phyloP scores from a whole-genome alignment of 2,329 filamentous ascomycete species.

The Diaporthe sp. region DNA sequence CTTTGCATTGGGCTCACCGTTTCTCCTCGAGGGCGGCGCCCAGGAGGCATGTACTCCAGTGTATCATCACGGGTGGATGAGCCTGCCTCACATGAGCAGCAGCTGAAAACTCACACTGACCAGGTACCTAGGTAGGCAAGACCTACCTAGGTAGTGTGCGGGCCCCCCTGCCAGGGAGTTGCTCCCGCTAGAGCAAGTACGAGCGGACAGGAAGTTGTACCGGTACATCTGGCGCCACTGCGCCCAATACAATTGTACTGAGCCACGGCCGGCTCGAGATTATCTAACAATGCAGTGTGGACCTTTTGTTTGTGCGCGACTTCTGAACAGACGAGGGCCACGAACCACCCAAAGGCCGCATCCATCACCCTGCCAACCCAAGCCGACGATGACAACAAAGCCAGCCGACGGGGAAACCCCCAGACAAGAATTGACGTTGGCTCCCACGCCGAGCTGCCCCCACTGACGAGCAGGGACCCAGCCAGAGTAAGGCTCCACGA shows the following conservation, averaged over 20 bases:
- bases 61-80: constrained; percentile 17
- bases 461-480: not conserved
- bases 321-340: not conserved
- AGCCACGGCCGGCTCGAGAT: not conserved
- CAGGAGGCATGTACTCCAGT: not conserved
- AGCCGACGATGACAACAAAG: constrained; percentile 8
- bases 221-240: constrained; percentile 8
- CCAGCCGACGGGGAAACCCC: not conserved
- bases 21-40: not conserved
- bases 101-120: not conserved
- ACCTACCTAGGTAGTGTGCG: not conserved
- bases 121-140: not conserved
- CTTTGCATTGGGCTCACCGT: constrained; percentile 8
- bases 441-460: not conserved
- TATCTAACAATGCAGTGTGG: not conserved
- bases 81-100: constrained; percentile 7
- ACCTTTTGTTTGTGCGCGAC: not conserved
- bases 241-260: not conserved
- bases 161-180: constrained; percentile 2
- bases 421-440: not conserved
- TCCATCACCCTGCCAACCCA: not conserved
- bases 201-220: not conserved
- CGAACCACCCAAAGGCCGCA: not conserved
- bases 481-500: not conserved
- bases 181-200: constrained; percentile 1